phyloP scores from a whole-genome alignment of 768 basidiomycete species.

The Termitomyces sp. region DNA sequence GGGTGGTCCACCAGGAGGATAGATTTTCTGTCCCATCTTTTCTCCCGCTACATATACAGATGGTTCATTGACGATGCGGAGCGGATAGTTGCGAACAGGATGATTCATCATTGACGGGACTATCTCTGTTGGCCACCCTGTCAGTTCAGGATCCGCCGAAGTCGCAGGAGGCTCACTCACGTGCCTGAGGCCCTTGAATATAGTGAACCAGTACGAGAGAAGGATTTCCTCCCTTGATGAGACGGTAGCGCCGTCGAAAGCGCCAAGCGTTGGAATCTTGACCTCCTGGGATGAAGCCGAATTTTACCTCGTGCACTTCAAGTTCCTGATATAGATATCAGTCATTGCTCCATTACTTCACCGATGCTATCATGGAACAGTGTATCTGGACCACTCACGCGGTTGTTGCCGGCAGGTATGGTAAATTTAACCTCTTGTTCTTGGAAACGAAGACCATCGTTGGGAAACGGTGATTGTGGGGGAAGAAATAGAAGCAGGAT shows the following conservation, averaged over 20 bases:
- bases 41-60: conserved; percentile 70
- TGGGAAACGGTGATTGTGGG: conserved; percentile 57
- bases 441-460: conserved; percentile 74
- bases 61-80: conserved; percentile 64
- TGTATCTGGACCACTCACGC: conserved; percentile 40
- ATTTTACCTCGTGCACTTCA: conserved; percentile 71
- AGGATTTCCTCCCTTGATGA: conserved; percentile 69
- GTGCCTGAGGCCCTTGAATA: conserved; percentile 54
- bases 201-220: conserved; percentile 79
- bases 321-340: conserved; percentile 51
- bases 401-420: conserved; percentile 45
- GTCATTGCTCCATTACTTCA: not conserved
- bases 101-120: conserved; percentile 53
- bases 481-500: conserved; percentile 65
- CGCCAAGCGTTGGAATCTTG: conserved; percentile 64
- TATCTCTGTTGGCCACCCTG: conserved; percentile 42
- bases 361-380: conserved; percentile 4
- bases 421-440: conserved; percentile 65
- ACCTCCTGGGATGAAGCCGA: conserved; percentile 69
- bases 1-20: conserved; percentile 26
- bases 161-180: conserved; percentile 32
- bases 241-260: conserved; percentile 65
- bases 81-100: conserved; percentile 69
- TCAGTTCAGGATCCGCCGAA: conserved; percentile 10
- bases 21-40: conserved; percentile 68